Percentiles rank a stretch among this genome's conserved stretches.
These are phyloP conservation scores for Silybum marianum DNA, from an alignment of 129 eudicot genomes.

Conservation along the genomic window DNA sequence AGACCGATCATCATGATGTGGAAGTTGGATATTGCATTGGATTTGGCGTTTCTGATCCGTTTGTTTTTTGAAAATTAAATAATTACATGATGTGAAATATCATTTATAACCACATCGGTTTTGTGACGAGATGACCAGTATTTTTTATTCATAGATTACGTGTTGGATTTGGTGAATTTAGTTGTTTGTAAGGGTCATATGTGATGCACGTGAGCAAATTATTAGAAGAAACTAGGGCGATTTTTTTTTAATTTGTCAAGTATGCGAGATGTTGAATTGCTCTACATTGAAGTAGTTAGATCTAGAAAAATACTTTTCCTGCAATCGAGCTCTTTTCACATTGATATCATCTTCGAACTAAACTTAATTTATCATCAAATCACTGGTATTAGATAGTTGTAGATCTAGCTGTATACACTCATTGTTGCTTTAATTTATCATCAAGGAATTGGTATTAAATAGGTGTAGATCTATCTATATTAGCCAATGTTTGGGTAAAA, in stretches of 20 bases:
- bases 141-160: neutral
- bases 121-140: neutral
- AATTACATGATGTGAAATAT: neutral
- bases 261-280: slow-evolving; percentile 10
- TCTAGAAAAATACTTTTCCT: neutral
- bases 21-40: slow-evolving; percentile 1
- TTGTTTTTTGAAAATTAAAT: neutral
- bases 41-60: neutral
- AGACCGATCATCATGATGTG: neutral
- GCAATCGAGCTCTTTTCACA: neutral
- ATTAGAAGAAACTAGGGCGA: neutral
- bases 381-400: neutral
- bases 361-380: neutral
- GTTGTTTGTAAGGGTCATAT: neutral
- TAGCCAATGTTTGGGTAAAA: neutral
- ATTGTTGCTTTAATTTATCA: neutral
- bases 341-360: neutral
- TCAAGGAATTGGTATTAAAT: neutral
- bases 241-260: neutral
- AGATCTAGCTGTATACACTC: slow-evolving; percentile 11
- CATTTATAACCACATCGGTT: neutral
- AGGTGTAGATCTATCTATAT: neutral
- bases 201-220: neutral
- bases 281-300: neutral
- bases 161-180: slow-evolving; percentile 10